Evolutionary conservation across 768 basidiomycete species (phyloP).

Genomic region (Trametes gibbosa): DNA sequence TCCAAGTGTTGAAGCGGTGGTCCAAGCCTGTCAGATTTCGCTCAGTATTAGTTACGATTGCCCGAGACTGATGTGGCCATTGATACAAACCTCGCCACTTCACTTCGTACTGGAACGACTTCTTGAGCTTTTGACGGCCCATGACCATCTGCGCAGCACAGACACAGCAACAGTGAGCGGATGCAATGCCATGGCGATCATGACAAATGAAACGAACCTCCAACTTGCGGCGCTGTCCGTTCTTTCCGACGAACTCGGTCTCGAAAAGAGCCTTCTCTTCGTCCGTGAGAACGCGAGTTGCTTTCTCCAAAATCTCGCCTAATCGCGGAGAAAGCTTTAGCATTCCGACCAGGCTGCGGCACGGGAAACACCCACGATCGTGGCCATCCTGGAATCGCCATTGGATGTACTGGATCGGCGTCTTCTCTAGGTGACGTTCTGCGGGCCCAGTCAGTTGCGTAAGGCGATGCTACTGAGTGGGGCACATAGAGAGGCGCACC

Average conservation of each 20-base stretch:
- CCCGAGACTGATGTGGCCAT: background rate
- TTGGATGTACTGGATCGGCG: constrained; percentile 94
- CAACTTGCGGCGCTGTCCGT: constrained; percentile 86
- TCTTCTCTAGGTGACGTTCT: constrained; percentile 95
- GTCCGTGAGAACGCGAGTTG: constrained; percentile 83
- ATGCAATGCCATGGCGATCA: background rate
- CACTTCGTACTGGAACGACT: constrained; percentile 90
- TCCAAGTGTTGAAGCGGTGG: constrained; percentile 88
- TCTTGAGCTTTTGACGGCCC: constrained; percentile 97
- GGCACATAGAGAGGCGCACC: constrained; percentile 39
- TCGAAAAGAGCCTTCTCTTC: constrained; percentile 81
- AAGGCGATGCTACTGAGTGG: constrained; percentile 6
- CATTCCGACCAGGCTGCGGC: background rate
- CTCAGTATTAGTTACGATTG: background rate
- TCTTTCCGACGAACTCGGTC: constrained; percentile 86
- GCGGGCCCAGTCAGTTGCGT: constrained; percentile 17
- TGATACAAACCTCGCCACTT: constrained; percentile 61
- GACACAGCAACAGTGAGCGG: constrained; percentile 1
- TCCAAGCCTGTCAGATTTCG: constrained; percentile 47
- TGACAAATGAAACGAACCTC: constrained; percentile 54
- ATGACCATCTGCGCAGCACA: constrained; percentile 58
- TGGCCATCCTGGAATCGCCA: constrained; percentile 99
- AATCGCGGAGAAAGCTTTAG: background rate
- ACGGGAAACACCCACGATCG: constrained; percentile 62
- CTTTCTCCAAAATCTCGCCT: constrained; percentile 91